Percentiles rank a stretch among this genome's conserved stretches.
Evolutionary conservation across 345 rosid genomes (phyloP).

Genomic region (Brassica cretica): DNA sequence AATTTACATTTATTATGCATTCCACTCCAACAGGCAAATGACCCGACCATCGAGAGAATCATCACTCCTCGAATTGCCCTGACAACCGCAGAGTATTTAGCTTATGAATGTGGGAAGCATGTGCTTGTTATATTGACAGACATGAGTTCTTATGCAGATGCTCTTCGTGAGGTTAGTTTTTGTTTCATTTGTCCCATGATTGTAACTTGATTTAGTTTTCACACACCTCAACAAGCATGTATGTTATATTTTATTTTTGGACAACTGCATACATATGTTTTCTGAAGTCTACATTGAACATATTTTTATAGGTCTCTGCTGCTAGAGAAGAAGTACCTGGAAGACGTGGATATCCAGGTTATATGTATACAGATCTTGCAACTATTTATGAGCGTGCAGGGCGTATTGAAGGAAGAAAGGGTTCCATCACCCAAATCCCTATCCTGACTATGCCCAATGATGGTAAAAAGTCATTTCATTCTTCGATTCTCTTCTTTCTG

Average conservation of each 20-base stretch:
- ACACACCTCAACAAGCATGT: neutral
- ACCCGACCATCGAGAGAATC: conserved; percentile 96
- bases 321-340: conserved; percentile 99
- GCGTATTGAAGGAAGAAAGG: conserved; percentile 93
- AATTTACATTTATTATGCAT: conserved; percentile 13
- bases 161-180: conserved; percentile 88
- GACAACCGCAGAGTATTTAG: conserved; percentile 95
- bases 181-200: neutral
- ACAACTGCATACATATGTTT: neutral
- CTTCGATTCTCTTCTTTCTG: neutral
- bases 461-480: conserved; percentile 48
- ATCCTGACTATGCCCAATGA: conserved; percentile 99
- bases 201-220: neutral
- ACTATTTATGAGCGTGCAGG: conserved; percentile 98
- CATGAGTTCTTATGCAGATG: conserved; percentile 99
- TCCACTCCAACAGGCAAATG: conserved; percentile 74
- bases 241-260: neutral
- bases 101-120: conserved; percentile 98
- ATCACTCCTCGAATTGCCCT: conserved; percentile 99
- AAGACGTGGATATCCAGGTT: conserved; percentile 99
- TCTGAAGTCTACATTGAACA: neutral
- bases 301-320: conserved; percentile 84
- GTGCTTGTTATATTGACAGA: conserved; percentile 97
- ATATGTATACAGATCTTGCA: conserved; percentile 99
- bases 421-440: conserved; percentile 98